These are phyloP conservation scores for Thuja plicata DNA, from an alignment of 83 land plant genomes.

Conservation along the genomic window DNA sequence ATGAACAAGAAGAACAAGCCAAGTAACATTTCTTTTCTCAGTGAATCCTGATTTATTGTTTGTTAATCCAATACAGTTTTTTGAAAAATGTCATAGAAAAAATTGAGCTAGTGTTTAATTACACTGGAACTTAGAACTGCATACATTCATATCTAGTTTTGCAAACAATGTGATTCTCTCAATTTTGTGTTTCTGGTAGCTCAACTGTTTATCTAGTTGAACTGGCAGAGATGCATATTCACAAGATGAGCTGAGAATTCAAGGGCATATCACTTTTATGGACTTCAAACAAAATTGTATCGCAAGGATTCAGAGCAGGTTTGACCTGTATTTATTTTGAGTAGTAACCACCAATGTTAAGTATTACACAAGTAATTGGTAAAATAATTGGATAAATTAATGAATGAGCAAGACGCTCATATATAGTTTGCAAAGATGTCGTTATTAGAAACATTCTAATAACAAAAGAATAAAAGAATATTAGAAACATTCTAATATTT, in stretches of 20 bases:
- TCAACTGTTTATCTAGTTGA: constrained; percentile 1
- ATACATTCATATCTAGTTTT: not conserved
- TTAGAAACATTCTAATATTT: no score
- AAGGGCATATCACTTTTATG: not conserved
- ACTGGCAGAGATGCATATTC: not conserved
- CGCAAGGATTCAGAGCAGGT: not conserved
- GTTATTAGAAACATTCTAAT: no score
- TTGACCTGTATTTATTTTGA: not conserved
- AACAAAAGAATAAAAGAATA: no score
- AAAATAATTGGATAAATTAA: no score
- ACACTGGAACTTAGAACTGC: not conserved
- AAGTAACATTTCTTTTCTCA: constrained; percentile 3
- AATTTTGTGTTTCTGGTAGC: constrained; percentile 7
- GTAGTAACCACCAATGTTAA: not conserved
- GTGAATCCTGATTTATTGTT: not conserved
- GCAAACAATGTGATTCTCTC: not conserved
- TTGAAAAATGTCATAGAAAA: not conserved
- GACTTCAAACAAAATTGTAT: not conserved
- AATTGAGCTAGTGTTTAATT: not conserved
- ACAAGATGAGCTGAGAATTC: not conserved
- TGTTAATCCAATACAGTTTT: not conserved
- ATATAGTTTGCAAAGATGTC: no score
- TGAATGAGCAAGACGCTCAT: no score
- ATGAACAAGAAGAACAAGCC: constrained; percentile 13
- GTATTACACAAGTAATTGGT: no score